Base-by-base conservation (phyloP, 352 stramenopile species). In the Phytophthora brassicae region DNA sequence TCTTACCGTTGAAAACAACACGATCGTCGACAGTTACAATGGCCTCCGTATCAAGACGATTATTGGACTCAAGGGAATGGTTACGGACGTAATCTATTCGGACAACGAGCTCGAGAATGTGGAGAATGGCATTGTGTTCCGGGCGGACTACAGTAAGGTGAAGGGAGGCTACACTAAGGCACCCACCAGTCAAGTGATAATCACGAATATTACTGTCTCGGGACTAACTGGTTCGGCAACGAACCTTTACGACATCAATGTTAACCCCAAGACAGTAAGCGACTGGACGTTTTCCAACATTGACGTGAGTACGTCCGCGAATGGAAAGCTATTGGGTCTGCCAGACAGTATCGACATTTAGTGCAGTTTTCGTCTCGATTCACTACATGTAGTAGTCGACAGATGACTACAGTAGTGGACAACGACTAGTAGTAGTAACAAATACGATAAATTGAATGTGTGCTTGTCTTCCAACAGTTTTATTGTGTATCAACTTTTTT, bases 191-290 rank as follows among this genome's bases (percentile, higher is more conserved):
- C 42, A 52, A n/a, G 70, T 73, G 14, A 28, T 20, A 17, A 78
- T 78, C 52, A 53, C 17, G 20, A 52, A 42, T 17, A 48, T 75
- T 16, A 78, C 61, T 7, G 54, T 78, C 13, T 42, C 45, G 7
- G 61, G 61, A 0, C 48, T 78, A 17, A 57, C 45, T 0, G 70
- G 70, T 7, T 64, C 70, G 3, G 66, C 70, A 24, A 75, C 24
- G 0, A 75, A 78, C 53, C 23, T 71, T 51, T 78, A 73, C 57
- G 68, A 76, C 49, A 68, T 75, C 23, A 33, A 61, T 22, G 54
- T 51, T 6, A 72, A 75, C 58, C 49, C 64, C 16, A 61, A 57
- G n/a, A 53, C 50, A 9, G 64, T 64, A 14, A 64, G 58, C 14
- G 51, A 33, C 56, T 66, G 56, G 63, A n/a, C 35, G 6, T 71